phyloP scores from a whole-genome alignment of 116 monocot species.

The Phalaenopsis hybrid region DNA sequence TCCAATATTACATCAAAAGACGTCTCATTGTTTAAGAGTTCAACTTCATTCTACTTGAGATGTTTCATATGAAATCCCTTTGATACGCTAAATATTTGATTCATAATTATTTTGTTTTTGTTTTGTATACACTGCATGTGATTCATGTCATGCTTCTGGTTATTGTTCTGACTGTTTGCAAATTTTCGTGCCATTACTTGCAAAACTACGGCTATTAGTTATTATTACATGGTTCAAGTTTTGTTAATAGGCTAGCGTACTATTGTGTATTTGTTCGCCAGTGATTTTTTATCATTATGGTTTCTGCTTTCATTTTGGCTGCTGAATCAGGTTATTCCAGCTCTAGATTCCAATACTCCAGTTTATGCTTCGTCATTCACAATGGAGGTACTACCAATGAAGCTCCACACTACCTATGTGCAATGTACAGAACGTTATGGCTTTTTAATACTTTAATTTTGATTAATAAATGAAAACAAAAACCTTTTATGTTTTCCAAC shows the following conservation, averaged over 20 bases:
- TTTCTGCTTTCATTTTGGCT: not conserved
- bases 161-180: not conserved
- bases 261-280: constrained; percentile 4
- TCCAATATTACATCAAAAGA: no score
- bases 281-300: not conserved
- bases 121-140: not conserved
- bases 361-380: constrained; percentile 97
- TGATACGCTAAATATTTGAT: not conserved
- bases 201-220: not conserved
- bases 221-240: not conserved
- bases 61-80: not conserved
- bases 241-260: not conserved
- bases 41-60: no score
- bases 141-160: not conserved
- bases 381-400: constrained; percentile 65
- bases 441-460: not conserved
- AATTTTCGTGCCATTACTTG: not conserved
- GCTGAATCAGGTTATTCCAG: constrained; percentile 84
- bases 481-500: constrained; percentile 10
- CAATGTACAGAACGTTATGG: not conserved
- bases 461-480: not conserved
- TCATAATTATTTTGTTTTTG: not conserved
- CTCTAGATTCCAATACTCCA: constrained; percentile 80
- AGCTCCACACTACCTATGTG: not conserved
- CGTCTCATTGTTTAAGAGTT: no score